Conservation (phyloP, 2,329 filamentous ascomycete species). For the Beauveria sp. region DNA sequence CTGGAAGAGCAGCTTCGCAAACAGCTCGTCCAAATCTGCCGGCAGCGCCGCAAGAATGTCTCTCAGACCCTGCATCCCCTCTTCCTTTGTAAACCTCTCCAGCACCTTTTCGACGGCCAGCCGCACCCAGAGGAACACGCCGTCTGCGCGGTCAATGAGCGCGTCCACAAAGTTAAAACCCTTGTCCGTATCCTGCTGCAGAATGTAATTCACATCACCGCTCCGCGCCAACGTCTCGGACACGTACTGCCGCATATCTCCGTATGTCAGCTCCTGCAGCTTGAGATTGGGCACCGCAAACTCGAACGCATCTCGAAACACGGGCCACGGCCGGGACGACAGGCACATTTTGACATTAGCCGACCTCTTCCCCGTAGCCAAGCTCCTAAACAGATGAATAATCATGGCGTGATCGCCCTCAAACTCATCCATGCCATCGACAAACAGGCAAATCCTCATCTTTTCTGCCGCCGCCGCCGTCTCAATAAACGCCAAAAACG, state of each 20-base stretch:
- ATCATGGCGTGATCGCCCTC: slow-evolving; percentile 23
- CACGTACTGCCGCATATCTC: slow-evolving; percentile 22
- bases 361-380: slow-evolving; percentile 14
- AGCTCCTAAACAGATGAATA: slow-evolving; percentile 21
- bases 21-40: slow-evolving; percentile 21
- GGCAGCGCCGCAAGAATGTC: slow-evolving; percentile 16
- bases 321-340: slow-evolving; percentile 25
- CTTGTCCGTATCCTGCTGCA: slow-evolving; percentile 10
- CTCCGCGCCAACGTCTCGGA: slow-evolving; percentile 16
- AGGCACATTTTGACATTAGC: slow-evolving; percentile 24
- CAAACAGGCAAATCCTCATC: slow-evolving; percentile 22
- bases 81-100: slow-evolving; percentile 10
- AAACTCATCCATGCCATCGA: slow-evolving; percentile 29
- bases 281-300: slow-evolving; percentile 19
- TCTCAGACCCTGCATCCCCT: slow-evolving; percentile 7
- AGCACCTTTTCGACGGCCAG: slow-evolving; percentile 24
- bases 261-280: slow-evolving; percentile 21
- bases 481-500: slow-evolving; percentile 18
- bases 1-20: slow-evolving; percentile 23
- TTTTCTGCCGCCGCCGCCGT: slow-evolving; percentile 11
- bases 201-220: slow-evolving; percentile 9
- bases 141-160: slow-evolving; percentile 20
- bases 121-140: slow-evolving; percentile 28
- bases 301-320: slow-evolving; percentile 21
- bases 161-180: slow-evolving; percentile 12